Percentiles rank a stretch among this genome's conserved stretches.
Conservation (phyloP, 1,284 basidiomycete species). For the Cryptococcus maquisensis region DNA sequence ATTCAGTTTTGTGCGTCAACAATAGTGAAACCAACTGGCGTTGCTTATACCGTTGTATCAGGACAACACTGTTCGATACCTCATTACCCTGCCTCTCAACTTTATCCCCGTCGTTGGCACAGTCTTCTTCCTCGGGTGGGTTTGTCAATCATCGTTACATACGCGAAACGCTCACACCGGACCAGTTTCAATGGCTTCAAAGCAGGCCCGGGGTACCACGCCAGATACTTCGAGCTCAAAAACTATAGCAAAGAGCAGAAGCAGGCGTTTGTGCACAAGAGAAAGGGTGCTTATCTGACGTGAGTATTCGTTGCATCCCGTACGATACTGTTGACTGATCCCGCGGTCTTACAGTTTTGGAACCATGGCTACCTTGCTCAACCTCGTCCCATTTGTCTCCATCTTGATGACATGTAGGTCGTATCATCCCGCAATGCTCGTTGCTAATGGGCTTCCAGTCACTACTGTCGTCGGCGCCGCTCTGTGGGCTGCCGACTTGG, state of each 20-base stretch:
- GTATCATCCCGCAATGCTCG: background rate
- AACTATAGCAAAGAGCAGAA: slow-evolving; percentile 47
- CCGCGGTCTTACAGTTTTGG: slow-evolving; percentile 57
- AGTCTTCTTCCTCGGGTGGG: slow-evolving; percentile 55
- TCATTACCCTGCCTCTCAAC: slow-evolving; percentile 54
- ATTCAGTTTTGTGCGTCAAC: slow-evolving; percentile 32
- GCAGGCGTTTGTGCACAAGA: slow-evolving; percentile 48
- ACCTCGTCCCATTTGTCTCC: slow-evolving; percentile 60
- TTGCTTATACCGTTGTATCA: slow-evolving; percentile 2
- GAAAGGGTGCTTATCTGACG: slow-evolving; percentile 57
- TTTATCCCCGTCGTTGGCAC: slow-evolving; percentile 65
- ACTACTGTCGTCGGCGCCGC: slow-evolving; percentile 60
- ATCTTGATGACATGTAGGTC: slow-evolving; percentile 53
- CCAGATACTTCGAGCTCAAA: slow-evolving; percentile 67
- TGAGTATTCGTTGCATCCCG: slow-evolving; percentile 46
- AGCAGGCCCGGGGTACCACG: slow-evolving; percentile 60
- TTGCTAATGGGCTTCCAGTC: slow-evolving; percentile 22
- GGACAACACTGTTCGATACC: slow-evolving; percentile 47
- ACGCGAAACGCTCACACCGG: too few species aligned
- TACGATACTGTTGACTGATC: background rate
- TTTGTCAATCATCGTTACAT: too few species aligned
- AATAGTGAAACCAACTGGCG: background rate
- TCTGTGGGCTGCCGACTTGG: slow-evolving; percentile 61
- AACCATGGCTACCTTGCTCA: slow-evolving; percentile 57
- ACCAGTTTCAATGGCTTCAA: slow-evolving; percentile 43